Evolutionary conservation across 1,139 yeast species (phyloP), one percentile per base, ranked within the genome.

Genomic region (Candida pseudoviswanathii): DNA sequence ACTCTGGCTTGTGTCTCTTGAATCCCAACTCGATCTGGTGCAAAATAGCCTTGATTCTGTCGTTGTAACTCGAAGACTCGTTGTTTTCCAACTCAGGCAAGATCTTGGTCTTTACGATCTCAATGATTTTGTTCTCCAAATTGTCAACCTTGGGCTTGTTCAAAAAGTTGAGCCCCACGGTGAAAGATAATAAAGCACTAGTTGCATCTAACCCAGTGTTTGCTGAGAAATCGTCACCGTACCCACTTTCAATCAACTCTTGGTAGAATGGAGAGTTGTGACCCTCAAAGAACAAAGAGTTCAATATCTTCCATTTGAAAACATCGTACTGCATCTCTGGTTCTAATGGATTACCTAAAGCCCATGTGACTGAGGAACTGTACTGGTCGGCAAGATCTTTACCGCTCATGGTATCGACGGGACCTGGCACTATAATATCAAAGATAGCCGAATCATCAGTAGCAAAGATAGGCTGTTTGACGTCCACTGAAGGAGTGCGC

Each of bases 221-320:
- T 5, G 92, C 89, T 0, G 95, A 75, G 65, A 86, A 94, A 58
- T 94, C 98, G 44, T 89, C 84, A 39, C 96, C 98, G 43, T 85
- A 67, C 2, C 95, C 96, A 7, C 86, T 71, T 65, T 94, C 99
- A 52, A 94, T 87, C 51, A 94, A 74, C 25, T 82, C 82, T 66
- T 91, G 90, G 66, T 92, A 89, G 49, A 94, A 77, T 5, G 96
- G 94, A 8, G 98, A 87, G 10, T 94, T 86, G 62, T 92, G 98
- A 1, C 99, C 98, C 64, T 90, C 97, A 58, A 88, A 81, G 36
- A 95, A 72, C 51, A 95, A 71, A 16, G 85, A 81, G 25, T 89
- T 82, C 44, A 92, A 72, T 5, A 92, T 73, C 52, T 85, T 86
- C 80, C 94, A 76, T 45, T 89, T 77, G 64, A 92, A 88, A 0